Base-by-base conservation (phyloP, 148 eudicot species). In the Dysphania ambrosioides region DNA sequence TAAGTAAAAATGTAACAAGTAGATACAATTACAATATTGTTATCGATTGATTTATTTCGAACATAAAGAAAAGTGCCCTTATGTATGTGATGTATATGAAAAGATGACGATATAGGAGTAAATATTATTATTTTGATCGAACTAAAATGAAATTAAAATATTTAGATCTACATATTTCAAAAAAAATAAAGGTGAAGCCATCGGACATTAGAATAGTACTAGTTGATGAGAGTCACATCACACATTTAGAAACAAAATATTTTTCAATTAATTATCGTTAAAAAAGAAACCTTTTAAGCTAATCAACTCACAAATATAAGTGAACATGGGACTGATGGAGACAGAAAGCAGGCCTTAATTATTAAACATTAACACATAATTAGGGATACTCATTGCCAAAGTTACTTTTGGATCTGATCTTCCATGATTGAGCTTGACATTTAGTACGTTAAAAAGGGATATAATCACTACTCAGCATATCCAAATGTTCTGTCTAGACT, bases 351-450 rank as follows among this genome's bases (percentile, higher is more conserved):
- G 12, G 9, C 23, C 68, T 61, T n/a, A n/a, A n/a, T 69, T 70
- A 68, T 57, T 10, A 77, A 32, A 19, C 79, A 60, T 47, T 35
- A 69, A 24, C 51, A 60, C 2, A 44, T n/a, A n/a, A n/a, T n/a
- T n/a, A n/a, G n/a, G n/a, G n/a, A n/a, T n/a, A n/a, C n/a, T n/a
- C n/a, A n/a, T n/a, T n/a, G 8, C 13, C 19, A 12, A 21, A 41
- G 13, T 40, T n/a, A 27, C 58, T 57, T 68, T 68, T 21, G 23
- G 57, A 58, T 57, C 32, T n/a, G 23, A 60, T 68, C 72, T 32
- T 41, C n/a, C 66, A 38, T 35, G 55, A 34, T 55, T 59, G 19
- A 31, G 42, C 12, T 35, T 27, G 41, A 44, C 29, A 42, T 18
- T 41, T 40, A 42, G 29, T 44, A n/a, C 9, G 16, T 12, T 55